These are phyloP conservation scores for Lactarius evosmus DNA, from an alignment of 768 basidiomycete genomes.

Conservation along the genomic window DNA sequence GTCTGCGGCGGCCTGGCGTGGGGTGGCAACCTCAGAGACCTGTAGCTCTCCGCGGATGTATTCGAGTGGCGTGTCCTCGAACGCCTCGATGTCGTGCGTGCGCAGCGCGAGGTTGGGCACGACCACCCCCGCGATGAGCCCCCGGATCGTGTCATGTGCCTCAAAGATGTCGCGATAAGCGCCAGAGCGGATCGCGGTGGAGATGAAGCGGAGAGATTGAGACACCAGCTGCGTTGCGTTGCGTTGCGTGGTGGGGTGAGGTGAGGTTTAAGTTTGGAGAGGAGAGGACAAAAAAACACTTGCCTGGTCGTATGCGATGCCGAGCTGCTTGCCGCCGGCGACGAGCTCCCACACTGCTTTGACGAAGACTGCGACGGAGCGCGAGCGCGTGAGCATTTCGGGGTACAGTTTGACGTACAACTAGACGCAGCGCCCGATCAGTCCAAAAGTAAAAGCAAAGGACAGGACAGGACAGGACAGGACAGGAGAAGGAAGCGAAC, in stretches of 20 bases:
- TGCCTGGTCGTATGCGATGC: conserved; percentile 72
- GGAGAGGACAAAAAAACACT: conserved; percentile 28
- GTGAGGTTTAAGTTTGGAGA: too few relatives aligned
- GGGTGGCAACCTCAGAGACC: conserved; percentile 71
- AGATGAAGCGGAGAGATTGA: conserved; percentile 86
- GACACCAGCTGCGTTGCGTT: conserved; percentile 65
- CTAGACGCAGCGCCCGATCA: conserved; percentile 36
- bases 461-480: too few relatives aligned
- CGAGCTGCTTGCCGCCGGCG: conserved; percentile 65
- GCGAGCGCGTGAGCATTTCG: conserved; percentile 64
- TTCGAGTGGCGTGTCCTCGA: conserved; percentile 96
- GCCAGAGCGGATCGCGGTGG: conserved; percentile 86
- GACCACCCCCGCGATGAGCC: conserved; percentile 85
- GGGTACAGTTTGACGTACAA: conserved; percentile 81
- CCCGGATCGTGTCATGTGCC: conserved; percentile 71
- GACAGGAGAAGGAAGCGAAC: conserved; percentile 3
- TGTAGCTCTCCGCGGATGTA: conserved; percentile 55
- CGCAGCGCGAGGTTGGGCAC: conserved; percentile 90
- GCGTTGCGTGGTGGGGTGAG: not conserved
- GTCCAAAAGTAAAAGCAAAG: too few relatives aligned
- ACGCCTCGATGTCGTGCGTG: conserved; percentile 89
- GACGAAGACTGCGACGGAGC: conserved; percentile 71
- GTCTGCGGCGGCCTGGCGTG: conserved; percentile 91
- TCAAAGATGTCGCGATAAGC: conserved; percentile 81
- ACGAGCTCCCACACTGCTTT: conserved; percentile 88